Percentiles rank a stretch among this genome's conserved stretches.
Conservation (phyloP, 768 basidiomycete genomes). For the Phaeotremella fagi region DNA sequence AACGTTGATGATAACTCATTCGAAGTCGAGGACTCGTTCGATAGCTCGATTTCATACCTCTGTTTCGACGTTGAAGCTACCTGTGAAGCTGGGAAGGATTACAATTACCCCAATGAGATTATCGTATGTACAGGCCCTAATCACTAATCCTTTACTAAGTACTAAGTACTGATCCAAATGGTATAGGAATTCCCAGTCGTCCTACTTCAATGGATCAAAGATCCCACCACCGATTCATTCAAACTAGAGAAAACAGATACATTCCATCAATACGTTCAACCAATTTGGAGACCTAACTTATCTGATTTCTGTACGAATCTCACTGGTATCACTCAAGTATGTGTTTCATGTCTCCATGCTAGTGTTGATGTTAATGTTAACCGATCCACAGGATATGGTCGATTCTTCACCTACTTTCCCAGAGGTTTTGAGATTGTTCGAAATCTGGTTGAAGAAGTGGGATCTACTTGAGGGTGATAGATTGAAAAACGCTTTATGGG, state of each 20-base stretch:
- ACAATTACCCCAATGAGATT: constrained; percentile 90
- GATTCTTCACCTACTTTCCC: constrained; percentile 71
- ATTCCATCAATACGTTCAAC: constrained; percentile 82
- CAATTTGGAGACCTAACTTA: constrained; percentile 76
- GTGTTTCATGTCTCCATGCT: constrained; percentile 30
- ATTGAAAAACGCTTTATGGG: constrained; percentile 40
- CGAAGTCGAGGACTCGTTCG: constrained; percentile 41
- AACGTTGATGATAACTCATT: background rate
- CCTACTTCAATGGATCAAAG: constrained; percentile 65
- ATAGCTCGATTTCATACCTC: constrained; percentile 75
- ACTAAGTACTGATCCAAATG: background rate
- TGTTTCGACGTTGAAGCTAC: constrained; percentile 64
- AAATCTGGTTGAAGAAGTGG: constrained; percentile 65
- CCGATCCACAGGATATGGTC: constrained; percentile 62
- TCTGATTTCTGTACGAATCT: constrained; percentile 78
- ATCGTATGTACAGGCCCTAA: constrained; percentile 67
- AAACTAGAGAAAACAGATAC: constrained; percentile 67
- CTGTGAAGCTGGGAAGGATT: constrained; percentile 57
- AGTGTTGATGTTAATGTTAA: background rate
- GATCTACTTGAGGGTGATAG: constrained; percentile 55
- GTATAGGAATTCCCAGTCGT: constrained; percentile 87
- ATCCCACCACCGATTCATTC: constrained; percentile 51
- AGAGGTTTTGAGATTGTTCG: constrained; percentile 61
- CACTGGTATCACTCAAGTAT: constrained; percentile 88
- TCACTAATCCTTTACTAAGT: constrained; percentile 1